A percentile compares a stretch with the other conserved stretches of the same genome.
Evolutionary conservation across 208 protist species (phyloP).

Genomic region (Borovskyia barvae): DNA sequence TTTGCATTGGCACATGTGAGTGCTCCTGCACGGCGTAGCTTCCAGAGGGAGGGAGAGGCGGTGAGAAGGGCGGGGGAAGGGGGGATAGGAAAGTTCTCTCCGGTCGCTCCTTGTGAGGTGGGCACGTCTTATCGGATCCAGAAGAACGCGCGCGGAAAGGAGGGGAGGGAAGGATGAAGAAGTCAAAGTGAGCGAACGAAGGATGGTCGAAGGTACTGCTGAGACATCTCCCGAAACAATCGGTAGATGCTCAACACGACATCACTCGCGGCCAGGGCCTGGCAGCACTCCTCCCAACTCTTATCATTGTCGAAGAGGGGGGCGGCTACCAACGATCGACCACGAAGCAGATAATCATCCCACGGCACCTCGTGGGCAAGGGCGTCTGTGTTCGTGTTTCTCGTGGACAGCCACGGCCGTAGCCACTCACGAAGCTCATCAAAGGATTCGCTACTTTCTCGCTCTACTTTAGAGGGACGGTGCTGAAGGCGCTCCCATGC

Average conservation of each 20-base stretch:
- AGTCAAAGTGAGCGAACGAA: too few relatives aligned
- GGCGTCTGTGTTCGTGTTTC: constrained; percentile 9
- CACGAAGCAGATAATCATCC: constrained; percentile 75
- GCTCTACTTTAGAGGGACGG: constrained; percentile 16
- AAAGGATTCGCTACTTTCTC: constrained; percentile 15
- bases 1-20: too few relatives aligned
- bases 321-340: constrained; percentile 19
- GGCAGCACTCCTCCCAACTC: constrained; percentile 34
- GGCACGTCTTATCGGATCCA: background rate
- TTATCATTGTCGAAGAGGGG: constrained; percentile 24
- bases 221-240: constrained; percentile 29
- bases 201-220: constrained; percentile 14
- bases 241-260: constrained; percentile 40
- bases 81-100: background rate
- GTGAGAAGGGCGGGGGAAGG: too few relatives aligned
- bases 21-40: too few relatives aligned
- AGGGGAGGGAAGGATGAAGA: background rate
- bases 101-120: background rate
- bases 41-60: too few relatives aligned
- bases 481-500: constrained; percentile 25
- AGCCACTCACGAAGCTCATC: constrained; percentile 56
- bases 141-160: background rate
- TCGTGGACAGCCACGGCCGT: constrained; percentile 36
- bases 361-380: constrained; percentile 69
- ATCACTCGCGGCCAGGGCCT: constrained; percentile 28